Conservation (phyloP, 2,329 filamentous ascomycete genomes). For the Ilyonectria robusta region DNA sequence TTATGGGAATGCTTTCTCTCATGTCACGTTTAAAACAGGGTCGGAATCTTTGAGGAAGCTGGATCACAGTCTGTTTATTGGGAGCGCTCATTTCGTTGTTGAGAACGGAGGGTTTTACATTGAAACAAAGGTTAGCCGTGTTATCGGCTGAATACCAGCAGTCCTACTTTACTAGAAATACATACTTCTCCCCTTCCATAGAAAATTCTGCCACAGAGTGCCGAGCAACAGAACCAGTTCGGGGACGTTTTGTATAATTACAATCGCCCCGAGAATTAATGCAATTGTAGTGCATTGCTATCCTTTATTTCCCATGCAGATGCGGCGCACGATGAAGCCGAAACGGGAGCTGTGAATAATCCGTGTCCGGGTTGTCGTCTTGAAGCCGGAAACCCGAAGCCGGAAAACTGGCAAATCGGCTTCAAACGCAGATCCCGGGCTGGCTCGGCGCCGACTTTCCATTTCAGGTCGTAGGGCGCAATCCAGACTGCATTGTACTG, state of each 20-base stretch:
- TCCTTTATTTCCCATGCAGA: no score
- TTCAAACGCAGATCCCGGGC: not conserved
- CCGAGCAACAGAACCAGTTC: no score
- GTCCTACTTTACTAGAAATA: no score
- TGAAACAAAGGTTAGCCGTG: constrained; percentile 17
- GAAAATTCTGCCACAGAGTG: no score
- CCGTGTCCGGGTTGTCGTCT: not conserved
- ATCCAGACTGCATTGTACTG: not conserved
- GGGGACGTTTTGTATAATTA: no score
- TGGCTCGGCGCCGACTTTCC: not conserved
- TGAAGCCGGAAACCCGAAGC: not conserved
- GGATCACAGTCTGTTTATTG: constrained; percentile 9
- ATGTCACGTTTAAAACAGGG: constrained; percentile 14
- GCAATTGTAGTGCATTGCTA: no score
- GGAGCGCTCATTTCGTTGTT: constrained; percentile 18
- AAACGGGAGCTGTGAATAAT: not conserved
- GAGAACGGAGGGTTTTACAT: constrained; percentile 4
- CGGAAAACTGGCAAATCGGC: not conserved
- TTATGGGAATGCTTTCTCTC: constrained; percentile 8
- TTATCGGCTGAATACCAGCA: not conserved
- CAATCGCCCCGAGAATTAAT: no score
- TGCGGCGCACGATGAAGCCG: no score
- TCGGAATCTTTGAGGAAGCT: not conserved
- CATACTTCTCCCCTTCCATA: no score
- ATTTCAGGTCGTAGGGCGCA: not conserved